These are phyloP conservation scores for Acacia pycnantha DNA, from an alignment of 331 rosid genomes.

Conservation along the genomic window DNA sequence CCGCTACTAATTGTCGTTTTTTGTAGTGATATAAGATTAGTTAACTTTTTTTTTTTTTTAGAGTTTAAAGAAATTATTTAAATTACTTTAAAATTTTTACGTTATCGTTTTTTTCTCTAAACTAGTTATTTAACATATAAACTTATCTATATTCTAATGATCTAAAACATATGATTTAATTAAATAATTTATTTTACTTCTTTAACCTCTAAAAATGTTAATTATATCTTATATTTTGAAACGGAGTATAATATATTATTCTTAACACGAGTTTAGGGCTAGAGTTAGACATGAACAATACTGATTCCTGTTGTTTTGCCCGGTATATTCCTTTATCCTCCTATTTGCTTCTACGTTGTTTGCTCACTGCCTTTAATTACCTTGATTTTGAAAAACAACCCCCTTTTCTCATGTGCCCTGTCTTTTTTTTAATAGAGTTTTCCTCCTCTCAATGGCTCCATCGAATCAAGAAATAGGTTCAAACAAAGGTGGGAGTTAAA, in stretches of 20 bases:
- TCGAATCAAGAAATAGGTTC: not conserved
- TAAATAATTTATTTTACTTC: no score
- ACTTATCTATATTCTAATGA: no score
- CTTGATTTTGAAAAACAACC: not conserved
- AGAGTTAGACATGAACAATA: not conserved
- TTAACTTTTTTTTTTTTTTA: no score
- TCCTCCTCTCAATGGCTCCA: not conserved
- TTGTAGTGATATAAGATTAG: no score
- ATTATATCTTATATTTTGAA: no score
- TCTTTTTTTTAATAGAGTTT: not conserved
- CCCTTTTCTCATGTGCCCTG: not conserved
- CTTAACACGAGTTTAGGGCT: constrained; percentile 4
- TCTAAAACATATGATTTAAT: no score
- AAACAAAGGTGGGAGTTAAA: not conserved
- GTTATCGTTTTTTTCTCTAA: no score
- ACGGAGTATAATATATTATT: not conserved
- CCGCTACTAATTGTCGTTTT: no score
- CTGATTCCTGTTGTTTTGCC: constrained; percentile 1
- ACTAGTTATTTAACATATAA: no score
- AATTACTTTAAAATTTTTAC: no score
- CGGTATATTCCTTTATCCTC: constrained; percentile 30
- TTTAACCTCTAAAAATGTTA: no score
- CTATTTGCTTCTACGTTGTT: constrained; percentile 15
- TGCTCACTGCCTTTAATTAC: not conserved
- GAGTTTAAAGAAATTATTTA: no score